These are phyloP conservation scores for Hymenoscyphus albidus DNA, from an alignment of 2,329 filamentous ascomycete species.

Conservation along the genomic window DNA sequence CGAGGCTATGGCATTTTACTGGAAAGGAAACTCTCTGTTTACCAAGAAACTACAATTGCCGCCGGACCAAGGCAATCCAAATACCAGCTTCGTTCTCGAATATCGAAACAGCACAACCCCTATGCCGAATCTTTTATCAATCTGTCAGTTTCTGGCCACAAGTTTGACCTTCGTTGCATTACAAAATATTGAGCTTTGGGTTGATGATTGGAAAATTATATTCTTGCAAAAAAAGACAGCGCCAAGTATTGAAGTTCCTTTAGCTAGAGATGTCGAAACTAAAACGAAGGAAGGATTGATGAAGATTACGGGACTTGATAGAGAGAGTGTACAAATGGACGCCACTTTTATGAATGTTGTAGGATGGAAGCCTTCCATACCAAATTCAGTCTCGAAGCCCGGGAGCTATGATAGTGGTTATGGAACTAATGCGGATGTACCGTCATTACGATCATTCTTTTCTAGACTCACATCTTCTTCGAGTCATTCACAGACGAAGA, in stretches of 20 bases:
- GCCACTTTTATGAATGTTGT: constrained; percentile 84
- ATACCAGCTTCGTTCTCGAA: constrained; percentile 92
- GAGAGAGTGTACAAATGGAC: constrained; percentile 88
- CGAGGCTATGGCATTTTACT: constrained; percentile 97
- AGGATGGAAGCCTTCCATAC: constrained; percentile 70
- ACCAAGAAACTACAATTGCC: constrained; percentile 79
- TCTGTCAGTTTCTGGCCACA: constrained; percentile 89
- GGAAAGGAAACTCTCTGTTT: constrained; percentile 97
- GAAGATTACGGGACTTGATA: constrained; percentile 75
- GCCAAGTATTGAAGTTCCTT: constrained; percentile 64
- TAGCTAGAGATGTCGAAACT: constrained; percentile 77
- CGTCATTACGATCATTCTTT: constrained; percentile 75
- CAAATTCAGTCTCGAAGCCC: constrained; percentile 30
- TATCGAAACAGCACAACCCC: constrained; percentile 87
- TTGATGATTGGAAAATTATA: constrained; percentile 82
- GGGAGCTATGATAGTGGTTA: constrained; percentile 37
- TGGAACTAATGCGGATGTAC: constrained; percentile 47
- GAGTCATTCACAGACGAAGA: constrained; percentile 47
- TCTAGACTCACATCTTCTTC: constrained; percentile 63
- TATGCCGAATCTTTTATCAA: constrained; percentile 76
- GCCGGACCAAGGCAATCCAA: constrained; percentile 57
- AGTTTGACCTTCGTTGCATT: constrained; percentile 94
- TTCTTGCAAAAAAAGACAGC: constrained; percentile 81
- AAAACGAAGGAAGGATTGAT: constrained; percentile 84
- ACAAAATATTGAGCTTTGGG: constrained; percentile 80